phyloP scores from a whole-genome alignment of 805 yeast species.

The Wickerhamiella alocasiicola region DNA sequence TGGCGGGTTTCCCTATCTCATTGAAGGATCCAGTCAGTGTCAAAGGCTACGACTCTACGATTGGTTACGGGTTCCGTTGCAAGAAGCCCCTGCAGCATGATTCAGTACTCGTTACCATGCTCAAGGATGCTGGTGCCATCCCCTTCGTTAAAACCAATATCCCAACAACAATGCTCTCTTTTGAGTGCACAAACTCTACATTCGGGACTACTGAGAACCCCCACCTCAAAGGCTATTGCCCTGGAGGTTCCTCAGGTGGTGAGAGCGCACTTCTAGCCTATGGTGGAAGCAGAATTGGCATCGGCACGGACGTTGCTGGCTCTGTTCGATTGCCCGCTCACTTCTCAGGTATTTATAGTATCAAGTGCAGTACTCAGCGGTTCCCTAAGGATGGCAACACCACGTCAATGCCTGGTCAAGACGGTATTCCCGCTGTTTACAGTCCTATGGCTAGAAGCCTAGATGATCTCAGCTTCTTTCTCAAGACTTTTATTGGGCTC shows the following conservation, averaged over 20 bases:
- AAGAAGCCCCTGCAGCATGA: slow-evolving; percentile 33
- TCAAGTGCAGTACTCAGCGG: slow-evolving; percentile 40
- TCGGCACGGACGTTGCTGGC: slow-evolving; percentile 48
- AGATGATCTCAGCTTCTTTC: slow-evolving; percentile 38
- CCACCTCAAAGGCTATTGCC: slow-evolving; percentile 32
- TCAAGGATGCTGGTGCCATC: slow-evolving; percentile 43
- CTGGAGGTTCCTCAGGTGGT: slow-evolving; percentile 47
- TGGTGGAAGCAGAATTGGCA: slow-evolving; percentile 39
- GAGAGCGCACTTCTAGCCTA: slow-evolving; percentile 37
- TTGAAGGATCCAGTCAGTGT: slow-evolving; percentile 45
- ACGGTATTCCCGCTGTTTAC: slow-evolving; percentile 34
- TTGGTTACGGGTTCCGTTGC: slow-evolving; percentile 35
- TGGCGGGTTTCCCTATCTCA: slow-evolving; percentile 54
- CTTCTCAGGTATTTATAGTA: slow-evolving; percentile 38
- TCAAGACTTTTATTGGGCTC: slow-evolving; percentile 35
- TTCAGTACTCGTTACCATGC: slow-evolving; percentile 31
- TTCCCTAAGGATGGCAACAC: slow-evolving; percentile 34
- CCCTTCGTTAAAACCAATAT: slow-evolving; percentile 45
- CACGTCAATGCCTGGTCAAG: slow-evolving; percentile 35
- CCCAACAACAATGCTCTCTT: slow-evolving; percentile 44
- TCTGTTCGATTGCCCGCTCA: slow-evolving; percentile 45
- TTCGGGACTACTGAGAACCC: slow-evolving; percentile 43
- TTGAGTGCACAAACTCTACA: slow-evolving; percentile 43
- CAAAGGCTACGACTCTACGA: slow-evolving; percentile 40
- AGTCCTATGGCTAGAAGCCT: slow-evolving; percentile 37